Evolutionary conservation across 495 filamentous ascomycete species (phyloP).

Genomic region (Chaetomidium leptoderma): DNA sequence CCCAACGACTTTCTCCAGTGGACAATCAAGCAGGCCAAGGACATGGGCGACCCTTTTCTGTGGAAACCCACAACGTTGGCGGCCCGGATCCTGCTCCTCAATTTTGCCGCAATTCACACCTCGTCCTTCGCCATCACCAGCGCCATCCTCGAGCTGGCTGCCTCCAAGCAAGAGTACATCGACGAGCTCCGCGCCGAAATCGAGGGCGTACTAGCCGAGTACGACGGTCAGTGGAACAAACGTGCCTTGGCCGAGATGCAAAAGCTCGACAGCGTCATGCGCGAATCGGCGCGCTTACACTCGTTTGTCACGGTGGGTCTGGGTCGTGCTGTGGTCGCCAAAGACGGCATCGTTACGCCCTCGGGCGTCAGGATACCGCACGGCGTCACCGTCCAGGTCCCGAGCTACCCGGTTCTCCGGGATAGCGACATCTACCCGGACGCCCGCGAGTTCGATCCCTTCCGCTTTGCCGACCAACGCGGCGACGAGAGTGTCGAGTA

Average conservation of each 20-base stretch:
- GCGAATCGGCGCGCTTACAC: conserved; percentile 36
- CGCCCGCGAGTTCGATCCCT: conserved; percentile 24
- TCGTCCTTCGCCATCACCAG: conserved; percentile 43
- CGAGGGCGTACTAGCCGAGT: conserved; percentile 26
- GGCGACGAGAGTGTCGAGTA: conserved; percentile 24
- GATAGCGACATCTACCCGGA: conserved; percentile 23
- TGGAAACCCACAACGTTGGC: conserved; percentile 28
- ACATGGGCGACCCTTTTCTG: conserved; percentile 26
- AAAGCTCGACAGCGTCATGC: conserved; percentile 39
- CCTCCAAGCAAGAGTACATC: conserved; percentile 39
- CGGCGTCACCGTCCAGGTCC: conserved; percentile 18
- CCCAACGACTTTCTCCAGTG: conserved; percentile 43
- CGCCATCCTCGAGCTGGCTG: conserved; percentile 26
- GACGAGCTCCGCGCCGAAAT: conserved; percentile 53
- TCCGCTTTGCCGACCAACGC: conserved; percentile 25
- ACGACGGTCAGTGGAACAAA: conserved; percentile 42
- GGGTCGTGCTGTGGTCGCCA: conserved; percentile 27
- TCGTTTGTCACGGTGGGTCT: conserved; percentile 30
- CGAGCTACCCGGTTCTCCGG: conserved; percentile 24
- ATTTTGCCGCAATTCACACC: conserved; percentile 51
- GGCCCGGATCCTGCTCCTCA: conserved; percentile 37
- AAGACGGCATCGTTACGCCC: conserved; percentile 35
- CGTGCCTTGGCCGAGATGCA: conserved; percentile 38
- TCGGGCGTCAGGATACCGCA: conserved; percentile 28
- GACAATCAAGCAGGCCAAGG: conserved; percentile 32